A percentile compares a stretch with the other conserved stretches of the same genome.
These are phyloP conservation scores for Chalaropsis thielavioides DNA, from an alignment of 2,329 filamentous ascomycete genomes.

Conservation along the genomic window DNA sequence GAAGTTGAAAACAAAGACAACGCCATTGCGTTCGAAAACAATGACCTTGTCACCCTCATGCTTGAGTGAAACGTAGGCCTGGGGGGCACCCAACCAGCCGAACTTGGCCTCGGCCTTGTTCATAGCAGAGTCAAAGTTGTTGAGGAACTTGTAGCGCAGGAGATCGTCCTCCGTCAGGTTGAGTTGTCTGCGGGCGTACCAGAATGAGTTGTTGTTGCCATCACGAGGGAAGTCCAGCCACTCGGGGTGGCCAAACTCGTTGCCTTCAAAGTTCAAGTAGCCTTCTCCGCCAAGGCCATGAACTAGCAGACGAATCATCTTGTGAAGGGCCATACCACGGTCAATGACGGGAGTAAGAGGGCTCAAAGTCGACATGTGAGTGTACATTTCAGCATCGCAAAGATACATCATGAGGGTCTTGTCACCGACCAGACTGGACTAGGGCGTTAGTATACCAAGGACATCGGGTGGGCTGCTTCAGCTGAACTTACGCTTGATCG, in stretches of 20 bases:
- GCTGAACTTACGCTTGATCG: slow-evolving; percentile 71
- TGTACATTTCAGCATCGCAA: slow-evolving; percentile 93
- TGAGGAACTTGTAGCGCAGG: slow-evolving; percentile 79
- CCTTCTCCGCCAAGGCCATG: slow-evolving; percentile 87
- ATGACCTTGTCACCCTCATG: slow-evolving; percentile 88
- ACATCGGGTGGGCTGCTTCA: slow-evolving; percentile 20
- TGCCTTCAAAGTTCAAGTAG: slow-evolving; percentile 96
- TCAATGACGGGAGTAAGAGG: slow-evolving; percentile 81
- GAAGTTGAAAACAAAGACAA: slow-evolving; percentile 96
- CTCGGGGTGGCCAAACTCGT: slow-evolving; percentile 96
- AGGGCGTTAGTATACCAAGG: slow-evolving; percentile 9
- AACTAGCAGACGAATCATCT: slow-evolving; percentile 91
- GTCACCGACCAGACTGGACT: slow-evolving; percentile 70
- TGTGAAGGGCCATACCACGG: slow-evolving; percentile 83
- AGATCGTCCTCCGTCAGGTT: slow-evolving; percentile 79
- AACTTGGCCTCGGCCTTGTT: slow-evolving; percentile 76
- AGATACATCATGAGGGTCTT: slow-evolving; percentile 97
- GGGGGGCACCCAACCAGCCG: slow-evolving; percentile 72
- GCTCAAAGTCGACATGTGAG: slow-evolving; percentile 80
- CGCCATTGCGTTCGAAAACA: slow-evolving; percentile 81
- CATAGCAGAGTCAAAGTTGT: slow-evolving; percentile 89
- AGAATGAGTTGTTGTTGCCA: slow-evolving; percentile 85
- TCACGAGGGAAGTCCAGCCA: slow-evolving; percentile 97
- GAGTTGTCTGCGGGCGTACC: slow-evolving; percentile 84
- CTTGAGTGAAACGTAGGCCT: slow-evolving; percentile 89